Base-by-base conservation (phyloP, 495 filamentous ascomycete species). In the Mycothermus thermophilus region DNA sequence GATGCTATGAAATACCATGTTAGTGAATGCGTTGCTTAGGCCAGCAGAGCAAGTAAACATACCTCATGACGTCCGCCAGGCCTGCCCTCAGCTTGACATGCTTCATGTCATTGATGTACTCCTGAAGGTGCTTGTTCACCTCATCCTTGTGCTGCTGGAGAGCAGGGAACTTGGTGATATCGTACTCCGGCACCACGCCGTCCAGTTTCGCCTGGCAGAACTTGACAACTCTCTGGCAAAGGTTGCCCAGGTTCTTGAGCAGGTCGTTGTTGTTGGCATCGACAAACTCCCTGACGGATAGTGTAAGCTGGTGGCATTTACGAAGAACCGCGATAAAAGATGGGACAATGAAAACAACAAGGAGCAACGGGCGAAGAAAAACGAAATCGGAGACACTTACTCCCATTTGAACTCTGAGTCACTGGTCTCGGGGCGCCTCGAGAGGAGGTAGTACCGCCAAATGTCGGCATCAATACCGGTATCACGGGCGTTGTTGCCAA, bases 141-240 rank as follows among this genome's bases (percentile, higher is more conserved):
- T 63, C 59, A 10, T 68, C 62, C 35, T 69, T 79, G 48, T 83
- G 75, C 24, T 48, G 37, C 7, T 41, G 33, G 9, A 48, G 37
- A 16, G 45, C 42, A 5, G 41, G 41, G 34, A 48, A 44, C 19
- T 30, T 30, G 3, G 52, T 55, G 5, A 53, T 36, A 18, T 53
- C 58, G 43, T 72, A 87, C 37, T 83, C 75, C 13, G 86, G 83
- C 9, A 92, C 62, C 21, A 71, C 61, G 22, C 73, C 74, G 41
- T 72, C 69, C 49, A 82, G 75, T 44, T 77, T 78, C 12, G 80
- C 75, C 48, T 83, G 76, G 37, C 83, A 75, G 46, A 93, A 87
- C 59, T 96, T 96, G 60, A 96, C 66, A 30, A 96, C 71, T 16
- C 88, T 81, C 58, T 93, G 90, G 51, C 88, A 83, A 39, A 94